Percentiles rank a stretch among this genome's conserved stretches.
phyloP scores from a whole-genome alignment of 208 protist genomes.

The Trichomonas vaginalis region DNA sequence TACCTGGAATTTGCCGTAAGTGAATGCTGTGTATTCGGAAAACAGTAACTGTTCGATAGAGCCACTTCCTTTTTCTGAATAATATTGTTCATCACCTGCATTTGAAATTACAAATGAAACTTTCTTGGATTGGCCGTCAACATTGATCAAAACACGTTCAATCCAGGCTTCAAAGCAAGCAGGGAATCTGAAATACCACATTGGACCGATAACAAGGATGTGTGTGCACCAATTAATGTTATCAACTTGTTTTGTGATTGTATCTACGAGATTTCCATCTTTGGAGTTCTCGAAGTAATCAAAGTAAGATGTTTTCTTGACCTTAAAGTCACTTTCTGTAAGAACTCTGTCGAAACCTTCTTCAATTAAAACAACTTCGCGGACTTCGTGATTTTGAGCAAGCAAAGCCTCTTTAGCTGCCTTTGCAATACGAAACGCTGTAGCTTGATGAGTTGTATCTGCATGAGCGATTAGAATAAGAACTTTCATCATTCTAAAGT shows the following conservation, averaged over 20 bases:
- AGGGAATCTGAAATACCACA: not conserved
- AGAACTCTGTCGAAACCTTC: not conserved
- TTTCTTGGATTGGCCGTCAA: not conserved
- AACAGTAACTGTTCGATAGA: not conserved
- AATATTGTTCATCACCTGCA: not conserved
- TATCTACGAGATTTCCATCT: not conserved
- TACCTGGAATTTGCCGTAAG: not conserved
- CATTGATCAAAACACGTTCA: not conserved
- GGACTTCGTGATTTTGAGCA: not conserved
- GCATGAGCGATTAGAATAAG: not conserved
- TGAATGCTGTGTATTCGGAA: not conserved
- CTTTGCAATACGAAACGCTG: not conserved
- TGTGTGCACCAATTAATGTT: not conserved
- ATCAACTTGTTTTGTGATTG: not conserved
- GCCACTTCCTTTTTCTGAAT: not conserved
- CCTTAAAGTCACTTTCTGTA: not conserved
- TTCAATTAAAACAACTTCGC: not conserved
- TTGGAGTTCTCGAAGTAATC: not conserved
- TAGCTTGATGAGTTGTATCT: not conserved
- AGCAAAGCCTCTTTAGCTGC: not conserved
- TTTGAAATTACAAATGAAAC: not conserved
- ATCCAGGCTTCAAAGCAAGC: not conserved
- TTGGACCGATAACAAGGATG: not conserved
- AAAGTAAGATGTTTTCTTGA: not conserved
- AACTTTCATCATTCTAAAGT: not conserved